phyloP scores from a whole-genome alignment of 495 filamentous ascomycete species.

The Penicillium riverlandense region DNA sequence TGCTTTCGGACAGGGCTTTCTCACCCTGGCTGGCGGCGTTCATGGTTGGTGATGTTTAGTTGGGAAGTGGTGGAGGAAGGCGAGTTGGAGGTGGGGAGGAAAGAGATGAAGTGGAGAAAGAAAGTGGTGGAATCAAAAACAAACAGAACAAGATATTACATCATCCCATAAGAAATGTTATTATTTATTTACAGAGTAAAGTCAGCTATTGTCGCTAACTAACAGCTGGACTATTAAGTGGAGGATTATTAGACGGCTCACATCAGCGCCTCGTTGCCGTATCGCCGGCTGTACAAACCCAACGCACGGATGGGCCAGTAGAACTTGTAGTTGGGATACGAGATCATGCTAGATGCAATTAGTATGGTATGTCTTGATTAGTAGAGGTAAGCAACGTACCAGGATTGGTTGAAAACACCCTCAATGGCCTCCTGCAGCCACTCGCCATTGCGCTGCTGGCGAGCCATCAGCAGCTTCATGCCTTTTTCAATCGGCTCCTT shows the following conservation, averaged over 20 bases:
- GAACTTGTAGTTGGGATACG: conserved; percentile 99
- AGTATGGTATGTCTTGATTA: too few relatives aligned
- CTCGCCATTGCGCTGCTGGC: conserved; percentile 83
- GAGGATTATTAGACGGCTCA: conserved; percentile 4
- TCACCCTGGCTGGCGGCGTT: conserved; percentile 55
- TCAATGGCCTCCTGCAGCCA: conserved; percentile 96
- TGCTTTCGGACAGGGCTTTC: conserved; percentile 53
- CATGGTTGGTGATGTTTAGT: conserved; percentile 28
- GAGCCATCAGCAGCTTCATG: conserved; percentile 72
- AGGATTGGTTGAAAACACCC: conserved; percentile 97
- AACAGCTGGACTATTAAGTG: too few relatives aligned
- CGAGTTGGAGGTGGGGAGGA: neutral
- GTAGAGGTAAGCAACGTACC: too few relatives aligned
- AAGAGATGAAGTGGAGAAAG: neutral
- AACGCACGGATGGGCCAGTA: conserved; percentile 90
- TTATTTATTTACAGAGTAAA: neutral
- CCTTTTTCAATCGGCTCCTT: conserved; percentile 63
- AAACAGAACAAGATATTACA: neutral
- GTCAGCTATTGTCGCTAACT: neutral
- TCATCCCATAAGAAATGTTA: neutral
- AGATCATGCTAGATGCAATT: conserved; percentile 73
- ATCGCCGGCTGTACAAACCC: conserved; percentile 75
- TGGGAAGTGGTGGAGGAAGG: neutral
- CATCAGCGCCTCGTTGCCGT: conserved; percentile 53
- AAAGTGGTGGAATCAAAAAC: neutral